A percentile compares a stretch with the other conserved stretches of the same genome.
Conservation (phyloP, 371 early-diverging fungal genomes). For the Mucor lusitanicus region DNA sequence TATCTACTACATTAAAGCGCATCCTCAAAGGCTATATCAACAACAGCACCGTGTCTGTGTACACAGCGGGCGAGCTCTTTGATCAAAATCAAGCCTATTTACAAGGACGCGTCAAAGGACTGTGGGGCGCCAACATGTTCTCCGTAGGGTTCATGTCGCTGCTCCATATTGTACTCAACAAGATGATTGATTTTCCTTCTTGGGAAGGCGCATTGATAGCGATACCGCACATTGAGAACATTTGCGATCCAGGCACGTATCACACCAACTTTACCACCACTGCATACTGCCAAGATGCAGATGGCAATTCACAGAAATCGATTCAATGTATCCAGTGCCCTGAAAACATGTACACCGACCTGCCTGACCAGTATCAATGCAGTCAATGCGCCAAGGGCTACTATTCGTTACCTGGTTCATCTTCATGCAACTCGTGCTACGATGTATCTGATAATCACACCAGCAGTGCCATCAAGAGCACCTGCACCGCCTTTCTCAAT, state of each 20-base stretch:
- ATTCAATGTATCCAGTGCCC: constrained; percentile 39
- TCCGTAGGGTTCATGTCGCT: constrained; percentile 33
- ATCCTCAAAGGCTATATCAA: constrained; percentile 27
- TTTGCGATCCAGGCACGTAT: constrained; percentile 29
- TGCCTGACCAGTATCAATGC: constrained; percentile 35
- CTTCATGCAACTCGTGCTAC: constrained; percentile 28
- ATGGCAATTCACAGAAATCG: constrained; percentile 17
- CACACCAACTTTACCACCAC: constrained; percentile 11
- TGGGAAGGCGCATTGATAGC: constrained; percentile 26
- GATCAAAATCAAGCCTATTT: constrained; percentile 32
- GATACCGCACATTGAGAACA: constrained; percentile 1
- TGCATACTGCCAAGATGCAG: constrained; percentile 20
- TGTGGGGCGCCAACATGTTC: constrained; percentile 35
- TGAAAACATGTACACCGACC: constrained; percentile 25
- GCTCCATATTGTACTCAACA: constrained; percentile 23
- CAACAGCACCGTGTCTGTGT: constrained; percentile 12
- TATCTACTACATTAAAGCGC: constrained; percentile 6
- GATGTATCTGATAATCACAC: constrained; percentile 2
- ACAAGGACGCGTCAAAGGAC: constrained; percentile 19
- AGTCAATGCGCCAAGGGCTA: constrained; percentile 28
- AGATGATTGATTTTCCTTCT: constrained; percentile 19
- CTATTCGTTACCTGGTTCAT: constrained; percentile 19
- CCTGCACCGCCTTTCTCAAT: constrained; percentile 15
- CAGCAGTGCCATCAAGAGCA: not conserved
- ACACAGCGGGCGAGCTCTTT: constrained; percentile 31